Evolutionary conservation across 441 rosid genomes (phyloP), one percentile per base, ranked within the genome.

Genomic region (Gossypium gossypioides): DNA sequence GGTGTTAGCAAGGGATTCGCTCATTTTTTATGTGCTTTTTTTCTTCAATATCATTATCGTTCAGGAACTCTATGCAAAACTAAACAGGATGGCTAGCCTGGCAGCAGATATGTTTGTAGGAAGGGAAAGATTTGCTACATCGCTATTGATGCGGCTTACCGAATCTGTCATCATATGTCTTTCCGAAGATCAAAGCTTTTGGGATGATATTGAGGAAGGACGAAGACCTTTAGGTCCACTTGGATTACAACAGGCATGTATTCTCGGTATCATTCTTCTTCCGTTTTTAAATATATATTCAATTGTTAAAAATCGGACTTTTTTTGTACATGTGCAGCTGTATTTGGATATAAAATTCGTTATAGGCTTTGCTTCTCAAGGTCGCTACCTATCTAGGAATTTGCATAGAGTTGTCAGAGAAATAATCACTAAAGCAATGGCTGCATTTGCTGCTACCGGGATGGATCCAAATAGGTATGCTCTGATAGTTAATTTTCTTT

Each of bases 141-240:
- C 86, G 76, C 83, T 96, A 63, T 79, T 96, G 84, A 96, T 96
- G 98, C 86, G 98, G 81, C 86, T 96, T 44, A 91, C 98, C 42
- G 99, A 96, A 83, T 91, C 98, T 37, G 91, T 93, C 74, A 87
- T 96, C 80, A 70, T 96, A 73, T 93, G 98, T 96, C 98, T 96
- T 48, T 93, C 97, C 0, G 91, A 88, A 67, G 99, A 96, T 75
- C 97, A 96, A 78, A 91, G 86, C 78, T 96, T 96, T 76, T 96
- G 99, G 99, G 97, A 89, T 79, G 97, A 96, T 74, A 90, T 96
- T 54, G 96, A 91, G 78, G 92, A 89, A 69, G 99, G 99, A 66
- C 98, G 94, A 71, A 87, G 85, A 82, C 91, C 97, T 59, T 77
- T 96, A 79, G 98, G 96, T 73, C 88, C 97, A 80, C 89, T 86